phyloP scores from a whole-genome alignment of 2,329 filamentous ascomycete genomes.

The Aureobasidium melanogenum region DNA sequence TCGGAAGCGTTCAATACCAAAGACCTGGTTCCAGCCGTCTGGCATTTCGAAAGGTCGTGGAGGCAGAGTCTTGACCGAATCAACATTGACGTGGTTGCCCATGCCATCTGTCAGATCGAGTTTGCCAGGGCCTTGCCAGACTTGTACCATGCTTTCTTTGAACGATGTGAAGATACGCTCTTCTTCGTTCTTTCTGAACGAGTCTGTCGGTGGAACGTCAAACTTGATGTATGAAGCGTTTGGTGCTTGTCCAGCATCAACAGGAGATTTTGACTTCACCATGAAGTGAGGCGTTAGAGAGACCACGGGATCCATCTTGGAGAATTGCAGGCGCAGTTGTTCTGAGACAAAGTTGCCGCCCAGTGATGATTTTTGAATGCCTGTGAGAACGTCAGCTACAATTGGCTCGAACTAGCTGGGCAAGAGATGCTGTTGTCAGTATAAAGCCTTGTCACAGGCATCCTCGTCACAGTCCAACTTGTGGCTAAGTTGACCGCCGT shows the following conservation, averaged over 20 bases:
- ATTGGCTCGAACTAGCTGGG: neutral
- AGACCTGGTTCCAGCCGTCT: slow-evolving; percentile 92
- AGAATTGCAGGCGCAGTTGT: slow-evolving; percentile 76
- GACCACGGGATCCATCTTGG: slow-evolving; percentile 57
- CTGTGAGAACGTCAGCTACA: slow-evolving; percentile 26
- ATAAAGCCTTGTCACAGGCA: neutral
- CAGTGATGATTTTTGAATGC: slow-evolving; percentile 73
- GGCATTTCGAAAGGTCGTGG: slow-evolving; percentile 94
- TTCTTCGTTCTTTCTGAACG: slow-evolving; percentile 78
- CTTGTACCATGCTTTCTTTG: slow-evolving; percentile 94
- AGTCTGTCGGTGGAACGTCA: slow-evolving; percentile 50
- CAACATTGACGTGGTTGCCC: slow-evolving; percentile 56
- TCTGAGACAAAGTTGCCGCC: slow-evolving; percentile 85
- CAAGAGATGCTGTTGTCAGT: neutral
- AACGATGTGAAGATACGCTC: slow-evolving; percentile 90
- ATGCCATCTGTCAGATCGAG: slow-evolving; percentile 41
- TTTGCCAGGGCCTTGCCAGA: slow-evolving; percentile 74
- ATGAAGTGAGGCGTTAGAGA: slow-evolving; percentile 78
- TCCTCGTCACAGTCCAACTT: neutral
- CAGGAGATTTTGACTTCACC: slow-evolving; percentile 76
- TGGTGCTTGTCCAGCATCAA: slow-evolving; percentile 74
- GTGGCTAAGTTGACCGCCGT: slow-evolving; percentile 15
- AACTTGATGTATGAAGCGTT: slow-evolving; percentile 69
- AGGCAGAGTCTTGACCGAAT: slow-evolving; percentile 61
- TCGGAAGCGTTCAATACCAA: slow-evolving; percentile 77